Conservation (phyloP, 805 yeast species). For the Candida yuanshanica region DNA sequence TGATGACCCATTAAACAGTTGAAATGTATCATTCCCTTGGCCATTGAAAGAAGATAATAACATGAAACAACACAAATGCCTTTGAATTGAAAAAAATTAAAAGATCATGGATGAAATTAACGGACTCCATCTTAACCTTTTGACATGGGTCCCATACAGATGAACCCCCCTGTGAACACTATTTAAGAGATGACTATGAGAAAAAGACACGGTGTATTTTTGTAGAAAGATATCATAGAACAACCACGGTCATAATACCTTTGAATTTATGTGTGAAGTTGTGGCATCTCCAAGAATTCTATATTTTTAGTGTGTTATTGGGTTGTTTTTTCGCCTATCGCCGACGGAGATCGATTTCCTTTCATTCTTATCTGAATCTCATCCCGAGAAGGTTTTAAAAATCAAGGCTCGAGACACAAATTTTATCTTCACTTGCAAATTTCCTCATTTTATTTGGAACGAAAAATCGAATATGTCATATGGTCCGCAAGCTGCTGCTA, state of each 20-base stretch:
- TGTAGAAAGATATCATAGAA: not conserved
- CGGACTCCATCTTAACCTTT: no score
- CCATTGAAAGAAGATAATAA: no score
- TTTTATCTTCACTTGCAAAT: no score
- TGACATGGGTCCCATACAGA: no score
- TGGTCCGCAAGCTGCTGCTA: constrained; percentile 70
- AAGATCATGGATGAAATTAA: no score
- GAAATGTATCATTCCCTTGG: not conserved
- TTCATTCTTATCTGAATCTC: not conserved
- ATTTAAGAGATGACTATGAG: not conserved
- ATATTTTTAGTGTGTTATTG: not conserved
- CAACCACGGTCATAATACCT: not conserved
- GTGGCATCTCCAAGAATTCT: not conserved
- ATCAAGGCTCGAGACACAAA: not conserved
- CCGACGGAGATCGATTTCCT: not conserved
- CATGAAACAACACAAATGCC: no score
- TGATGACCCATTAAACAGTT: not conserved
- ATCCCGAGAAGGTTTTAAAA: not conserved
- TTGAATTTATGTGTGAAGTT: not conserved
- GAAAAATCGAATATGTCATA: constrained; percentile 42
- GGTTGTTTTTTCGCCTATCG: not conserved
- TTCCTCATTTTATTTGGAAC: not conserved
- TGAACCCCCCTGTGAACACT: no score
- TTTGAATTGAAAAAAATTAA: no score
- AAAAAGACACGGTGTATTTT: not conserved